Conservation (phyloP, 2,329 filamentous ascomycete species). For the Colletotrichum echinochloae region DNA sequence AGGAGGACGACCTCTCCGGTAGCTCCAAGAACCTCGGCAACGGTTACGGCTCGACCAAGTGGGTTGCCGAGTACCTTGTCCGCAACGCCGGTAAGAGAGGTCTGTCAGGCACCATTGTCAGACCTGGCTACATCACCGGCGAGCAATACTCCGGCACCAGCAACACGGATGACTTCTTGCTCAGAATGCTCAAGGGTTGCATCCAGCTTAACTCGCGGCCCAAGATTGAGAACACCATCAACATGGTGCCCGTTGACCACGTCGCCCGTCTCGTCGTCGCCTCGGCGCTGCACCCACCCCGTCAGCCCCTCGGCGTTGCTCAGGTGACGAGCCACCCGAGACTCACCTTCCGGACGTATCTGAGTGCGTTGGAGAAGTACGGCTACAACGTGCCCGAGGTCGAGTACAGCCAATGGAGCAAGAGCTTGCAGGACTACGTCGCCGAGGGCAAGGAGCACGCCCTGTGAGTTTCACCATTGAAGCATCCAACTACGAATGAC, state of each 20-base stretch:
- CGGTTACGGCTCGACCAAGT: constrained; percentile 93
- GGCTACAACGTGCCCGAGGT: constrained; percentile 78
- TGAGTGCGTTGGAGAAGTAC: constrained; percentile 77
- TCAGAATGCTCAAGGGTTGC: constrained; percentile 88
- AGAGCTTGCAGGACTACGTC: constrained; percentile 76
- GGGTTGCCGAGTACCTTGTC: constrained; percentile 76
- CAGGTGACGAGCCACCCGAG: constrained; percentile 86
- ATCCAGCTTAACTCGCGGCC: constrained; percentile 81
- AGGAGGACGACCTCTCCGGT: constrained; percentile 79
- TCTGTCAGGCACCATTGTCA: constrained; percentile 79
- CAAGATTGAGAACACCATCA: constrained; percentile 86
- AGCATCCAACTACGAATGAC: background rate
- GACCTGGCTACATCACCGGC: constrained; percentile 88
- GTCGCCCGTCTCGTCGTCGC: constrained; percentile 86
- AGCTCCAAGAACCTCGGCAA: constrained; percentile 82
- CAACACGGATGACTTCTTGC: constrained; percentile 90
- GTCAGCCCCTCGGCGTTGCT: constrained; percentile 63
- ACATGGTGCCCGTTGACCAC: constrained; percentile 88
- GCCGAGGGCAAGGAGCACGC: constrained; percentile 65
- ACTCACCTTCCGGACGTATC: constrained; percentile 81
- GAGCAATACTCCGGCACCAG: constrained; percentile 76
- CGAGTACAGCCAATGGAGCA: constrained; percentile 76
- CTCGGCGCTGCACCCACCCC: constrained; percentile 72
- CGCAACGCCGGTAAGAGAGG: constrained; percentile 83
- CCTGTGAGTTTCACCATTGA: constrained; percentile 39